phyloP scores from a whole-genome alignment of 805 yeast species.

The Lachancea lanzarotensis region DNA sequence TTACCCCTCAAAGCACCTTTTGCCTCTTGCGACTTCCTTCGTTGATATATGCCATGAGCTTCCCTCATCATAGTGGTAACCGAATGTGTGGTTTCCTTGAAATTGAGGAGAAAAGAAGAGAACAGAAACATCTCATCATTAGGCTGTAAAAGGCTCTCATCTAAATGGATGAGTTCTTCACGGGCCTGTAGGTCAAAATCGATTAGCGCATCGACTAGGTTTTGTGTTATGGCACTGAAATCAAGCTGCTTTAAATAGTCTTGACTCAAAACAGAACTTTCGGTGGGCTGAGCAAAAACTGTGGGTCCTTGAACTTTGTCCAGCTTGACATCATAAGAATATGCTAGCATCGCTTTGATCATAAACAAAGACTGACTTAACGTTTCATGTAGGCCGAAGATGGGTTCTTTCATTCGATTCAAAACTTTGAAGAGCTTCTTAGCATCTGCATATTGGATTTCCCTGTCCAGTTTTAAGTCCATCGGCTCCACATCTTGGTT shows the following conservation, averaged over 20 bases:
- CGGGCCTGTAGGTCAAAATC: constrained; percentile 33
- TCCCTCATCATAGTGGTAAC: constrained; percentile 31
- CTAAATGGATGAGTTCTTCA: constrained; percentile 29
- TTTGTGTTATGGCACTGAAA: constrained; percentile 22
- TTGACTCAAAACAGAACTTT: constrained; percentile 12
- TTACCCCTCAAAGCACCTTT: constrained; percentile 35
- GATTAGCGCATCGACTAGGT: constrained; percentile 30
- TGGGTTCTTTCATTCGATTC: constrained; percentile 27
- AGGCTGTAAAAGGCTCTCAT: constrained; percentile 35
- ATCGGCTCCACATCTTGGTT: constrained; percentile 9
- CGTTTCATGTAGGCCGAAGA: constrained; percentile 31
- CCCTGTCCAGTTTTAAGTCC: constrained; percentile 25
- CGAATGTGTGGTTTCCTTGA: constrained; percentile 35
- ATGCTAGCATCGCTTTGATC: constrained; percentile 32
- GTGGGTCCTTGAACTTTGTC: constrained; percentile 15
- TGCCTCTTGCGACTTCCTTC: constrained; percentile 29
- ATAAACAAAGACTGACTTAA: constrained; percentile 32
- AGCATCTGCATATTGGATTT: constrained; percentile 34
- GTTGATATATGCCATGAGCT: constrained; percentile 26
- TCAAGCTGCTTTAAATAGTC: constrained; percentile 21
- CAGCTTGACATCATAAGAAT: constrained; percentile 37
- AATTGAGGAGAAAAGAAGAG: constrained; percentile 44
- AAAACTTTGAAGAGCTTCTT: constrained; percentile 30
- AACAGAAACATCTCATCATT: constrained; percentile 45
- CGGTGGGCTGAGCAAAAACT: constrained; percentile 13